Conservation (phyloP, 176 grass and related monocot genomes). For the Oryza meridionalis region DNA sequence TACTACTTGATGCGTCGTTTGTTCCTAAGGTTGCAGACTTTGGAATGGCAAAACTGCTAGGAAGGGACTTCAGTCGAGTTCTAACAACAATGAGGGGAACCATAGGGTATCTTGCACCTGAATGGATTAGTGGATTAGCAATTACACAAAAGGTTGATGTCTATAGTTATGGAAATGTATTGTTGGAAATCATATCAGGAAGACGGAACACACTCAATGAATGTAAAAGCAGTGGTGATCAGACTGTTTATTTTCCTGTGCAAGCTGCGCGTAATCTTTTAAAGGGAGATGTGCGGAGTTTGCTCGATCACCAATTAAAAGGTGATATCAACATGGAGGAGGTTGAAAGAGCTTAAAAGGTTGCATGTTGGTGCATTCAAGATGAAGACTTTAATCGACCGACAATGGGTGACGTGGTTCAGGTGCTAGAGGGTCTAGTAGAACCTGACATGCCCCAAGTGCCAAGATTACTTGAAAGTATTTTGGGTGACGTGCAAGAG, state of each 20-base stretch:
- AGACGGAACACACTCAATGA: background rate
- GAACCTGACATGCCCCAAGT: background rate
- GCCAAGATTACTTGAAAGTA: background rate
- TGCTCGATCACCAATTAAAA: background rate
- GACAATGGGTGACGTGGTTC: background rate
- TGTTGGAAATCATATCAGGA: background rate
- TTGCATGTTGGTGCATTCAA: constrained; percentile 11
- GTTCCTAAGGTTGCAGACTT: constrained; percentile 69
- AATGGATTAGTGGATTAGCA: background rate
- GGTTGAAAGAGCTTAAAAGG: background rate
- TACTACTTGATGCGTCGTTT: constrained; percentile 51
- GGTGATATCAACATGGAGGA: background rate
- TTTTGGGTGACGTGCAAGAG: no score
- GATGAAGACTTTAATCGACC: background rate
- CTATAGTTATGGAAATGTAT: background rate
- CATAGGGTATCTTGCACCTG: background rate
- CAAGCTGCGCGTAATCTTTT: background rate
- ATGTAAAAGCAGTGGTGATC: background rate
- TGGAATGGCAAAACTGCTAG: constrained; percentile 46
- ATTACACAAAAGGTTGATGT: background rate
- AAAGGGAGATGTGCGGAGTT: background rate
- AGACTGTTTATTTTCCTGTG: background rate
- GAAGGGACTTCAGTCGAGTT: constrained; percentile 3
- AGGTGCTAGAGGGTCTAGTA: background rate
- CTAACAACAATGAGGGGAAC: background rate